Evolutionary conservation across 2,329 filamentous ascomycete species (phyloP).

Genomic region (Alternaria longipes): DNA sequence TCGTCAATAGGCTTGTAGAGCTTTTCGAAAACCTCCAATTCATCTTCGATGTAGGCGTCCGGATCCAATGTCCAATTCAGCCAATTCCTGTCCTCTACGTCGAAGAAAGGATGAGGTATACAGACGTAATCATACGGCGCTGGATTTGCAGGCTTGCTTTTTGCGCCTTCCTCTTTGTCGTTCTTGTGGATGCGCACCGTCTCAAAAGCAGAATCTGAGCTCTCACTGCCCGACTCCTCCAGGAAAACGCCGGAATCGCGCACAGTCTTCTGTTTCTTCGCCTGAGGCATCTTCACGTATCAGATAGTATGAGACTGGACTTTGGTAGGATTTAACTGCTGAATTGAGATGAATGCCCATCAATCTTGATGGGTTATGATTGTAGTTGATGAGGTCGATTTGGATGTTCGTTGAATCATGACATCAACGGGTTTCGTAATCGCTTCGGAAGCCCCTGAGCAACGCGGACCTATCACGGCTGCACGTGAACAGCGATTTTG

Average conservation of each 20-base stretch:
- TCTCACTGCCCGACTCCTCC: constrained; percentile 12
- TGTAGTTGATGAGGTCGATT: neutral
- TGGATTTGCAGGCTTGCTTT: neutral
- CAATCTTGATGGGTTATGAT: neutral
- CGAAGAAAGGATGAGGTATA: constrained; percentile 24
- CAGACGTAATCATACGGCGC: constrained; percentile 25
- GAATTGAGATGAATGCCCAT: neutral
- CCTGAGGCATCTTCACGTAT: constrained; percentile 17
- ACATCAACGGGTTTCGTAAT: constrained; percentile 23
- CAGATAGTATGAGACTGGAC: neutral
- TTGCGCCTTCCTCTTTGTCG: neutral
- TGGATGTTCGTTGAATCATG: constrained; percentile 3
- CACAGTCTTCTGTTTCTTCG: constrained; percentile 22
- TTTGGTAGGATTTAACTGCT: neutral
- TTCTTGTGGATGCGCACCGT: constrained; percentile 6
- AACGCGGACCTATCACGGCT: constrained; percentile 18
- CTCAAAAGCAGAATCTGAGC: constrained; percentile 13
- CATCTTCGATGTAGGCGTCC: neutral
- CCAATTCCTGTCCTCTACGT: constrained; percentile 20
- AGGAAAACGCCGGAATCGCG: constrained; percentile 12
- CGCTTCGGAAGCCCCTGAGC: neutral
- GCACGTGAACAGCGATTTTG: constrained; percentile 8
- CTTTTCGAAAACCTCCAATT: constrained; percentile 6
- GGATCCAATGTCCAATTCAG: constrained; percentile 6
- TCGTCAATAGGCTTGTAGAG: constrained; percentile 17